phyloP scores from a whole-genome alignment of 1,284 basidiomycete species.

The Cutaneotrichosporon sp. region DNA sequence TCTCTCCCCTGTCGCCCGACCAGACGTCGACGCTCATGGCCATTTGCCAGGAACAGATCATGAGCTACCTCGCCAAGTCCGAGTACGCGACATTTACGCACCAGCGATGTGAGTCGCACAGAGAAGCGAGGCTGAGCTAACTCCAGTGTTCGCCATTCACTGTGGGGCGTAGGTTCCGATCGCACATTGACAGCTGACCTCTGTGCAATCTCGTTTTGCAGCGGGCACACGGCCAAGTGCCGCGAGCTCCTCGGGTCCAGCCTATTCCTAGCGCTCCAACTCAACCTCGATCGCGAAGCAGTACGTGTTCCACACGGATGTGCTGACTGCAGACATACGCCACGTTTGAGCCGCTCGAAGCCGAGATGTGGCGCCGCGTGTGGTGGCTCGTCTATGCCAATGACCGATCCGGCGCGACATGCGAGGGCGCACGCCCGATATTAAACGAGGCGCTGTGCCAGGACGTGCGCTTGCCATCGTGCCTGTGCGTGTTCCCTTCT shows the following conservation, averaged over 20 bases:
- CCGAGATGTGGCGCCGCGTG: constrained; percentile 14
- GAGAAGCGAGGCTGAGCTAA: not conserved
- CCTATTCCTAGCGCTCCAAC: constrained; percentile 11
- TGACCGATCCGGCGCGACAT: constrained; percentile 8
- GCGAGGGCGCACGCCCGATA: constrained; percentile 9
- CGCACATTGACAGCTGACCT: not conserved
- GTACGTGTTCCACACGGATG: not conserved
- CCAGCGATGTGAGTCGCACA: constrained; percentile 12
- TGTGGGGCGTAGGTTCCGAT: not conserved
- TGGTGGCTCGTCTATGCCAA: constrained; percentile 15
- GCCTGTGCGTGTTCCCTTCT: not conserved
- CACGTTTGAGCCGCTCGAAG: constrained; percentile 7
- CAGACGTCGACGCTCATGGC: constrained; percentile 21
- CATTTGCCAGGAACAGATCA: constrained; percentile 14
- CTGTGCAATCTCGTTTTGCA: not conserved
- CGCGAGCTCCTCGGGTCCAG: constrained; percentile 16
- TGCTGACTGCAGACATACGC: constrained; percentile 5
- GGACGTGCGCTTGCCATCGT: constrained; percentile 2
- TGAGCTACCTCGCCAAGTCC: not conserved
- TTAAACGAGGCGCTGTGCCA: constrained; percentile 13
- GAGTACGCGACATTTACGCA: constrained; percentile 1
- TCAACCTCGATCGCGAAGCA: constrained; percentile 9
- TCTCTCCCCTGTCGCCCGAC: constrained; percentile 16
- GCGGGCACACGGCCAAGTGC: not conserved
- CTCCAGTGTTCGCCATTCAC: not conserved